A percentile compares a stretch with the other conserved stretches of the same genome.
phyloP scores from a whole-genome alignment of 441 rosid species.

The Heliophila coronopifolia region DNA sequence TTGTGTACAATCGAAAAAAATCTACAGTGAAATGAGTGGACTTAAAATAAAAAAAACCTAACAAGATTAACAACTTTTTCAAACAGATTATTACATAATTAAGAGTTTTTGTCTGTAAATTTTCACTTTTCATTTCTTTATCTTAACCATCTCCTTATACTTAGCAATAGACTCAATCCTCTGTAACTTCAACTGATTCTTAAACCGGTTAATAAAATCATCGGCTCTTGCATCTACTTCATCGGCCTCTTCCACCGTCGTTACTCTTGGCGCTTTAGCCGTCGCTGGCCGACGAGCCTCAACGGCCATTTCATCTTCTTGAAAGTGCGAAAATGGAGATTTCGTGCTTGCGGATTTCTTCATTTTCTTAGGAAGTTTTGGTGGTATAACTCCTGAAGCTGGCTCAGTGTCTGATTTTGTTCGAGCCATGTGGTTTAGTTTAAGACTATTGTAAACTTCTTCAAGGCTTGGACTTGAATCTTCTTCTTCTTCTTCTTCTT shows the following conservation, averaged over 20 bases:
- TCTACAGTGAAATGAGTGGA: no score
- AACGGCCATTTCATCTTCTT: slow-evolving; percentile 38
- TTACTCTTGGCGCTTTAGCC: slow-evolving; percentile 35
- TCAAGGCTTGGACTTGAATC: slow-evolving; percentile 39
- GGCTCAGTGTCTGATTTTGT: slow-evolving; percentile 61
- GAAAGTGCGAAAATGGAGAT: slow-evolving; percentile 50
- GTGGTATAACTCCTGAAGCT: slow-evolving; percentile 41
- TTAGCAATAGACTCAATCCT: slow-evolving; percentile 59
- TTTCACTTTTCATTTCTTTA: slow-evolving; percentile 35
- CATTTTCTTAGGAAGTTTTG: slow-evolving; percentile 62
- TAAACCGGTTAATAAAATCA: slow-evolving; percentile 71
- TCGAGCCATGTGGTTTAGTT: slow-evolving; percentile 35
- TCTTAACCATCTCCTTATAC: slow-evolving; percentile 49
- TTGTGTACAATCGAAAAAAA: no score
- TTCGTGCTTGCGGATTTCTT: slow-evolving; percentile 74
- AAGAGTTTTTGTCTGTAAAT: no score
- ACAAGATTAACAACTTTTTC: no score
- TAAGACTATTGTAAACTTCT: slow-evolving; percentile 44
- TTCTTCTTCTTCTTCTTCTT: slow-evolving; percentile 16
- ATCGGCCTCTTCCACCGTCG: slow-evolving; percentile 40
- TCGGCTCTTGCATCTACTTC: slow-evolving; percentile 84
- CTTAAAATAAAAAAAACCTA: no score
- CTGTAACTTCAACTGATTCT: slow-evolving; percentile 70
- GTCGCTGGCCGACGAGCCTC: slow-evolving; percentile 58
- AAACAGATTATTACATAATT: no score